Base-by-base conservation (phyloP, 2,329 filamentous ascomycete species). In the Leptodontidium sp. region DNA sequence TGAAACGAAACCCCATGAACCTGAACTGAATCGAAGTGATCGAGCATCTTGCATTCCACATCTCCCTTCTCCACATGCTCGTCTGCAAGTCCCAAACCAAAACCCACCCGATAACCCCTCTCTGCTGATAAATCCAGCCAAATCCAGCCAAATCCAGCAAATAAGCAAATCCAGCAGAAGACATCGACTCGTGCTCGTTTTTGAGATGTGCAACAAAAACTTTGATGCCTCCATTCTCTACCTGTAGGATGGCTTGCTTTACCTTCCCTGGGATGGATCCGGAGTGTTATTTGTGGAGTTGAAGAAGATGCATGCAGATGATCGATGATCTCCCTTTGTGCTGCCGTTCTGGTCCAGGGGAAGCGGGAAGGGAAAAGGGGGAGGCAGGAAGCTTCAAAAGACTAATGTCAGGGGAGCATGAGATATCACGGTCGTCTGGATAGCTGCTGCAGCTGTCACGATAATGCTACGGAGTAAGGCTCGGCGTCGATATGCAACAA, bases 401-500 rank as follows among this genome's bases (percentile, higher is more conserved):
- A 59, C 55, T 59, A 59, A 12, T 58, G 53, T 40, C 12, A 57
- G 53, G 53, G 59, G 43, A 11, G 26, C 59, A 62, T n/a, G 32
- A 35, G 32, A 35, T 35, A n/a, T 32, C 32, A 59, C 55, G 55
- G 24, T 11, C 17, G 38, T 45, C 43, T 9, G 35, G 47, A 63
- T 21, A 15, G 43, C 21, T n/a, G 43, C 61, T 63, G 61, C 32
- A 63, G 61, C 45, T 63, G 49, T 64, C 61, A 64, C 61, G 47
- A 64, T 43, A 64, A 55, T 52, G 35, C 14, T 2, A 40, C 61
- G 61, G 59, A 24, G n/a, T 24, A 35, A 64, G 61, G 47, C 61
- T 64, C 61, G 61, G 61, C 61, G 61, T 24, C 61, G 61, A 64
- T 52, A 29, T 55, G 61, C 61, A 64, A 64, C 61, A 62, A 50